Percentiles rank a stretch among this genome's conserved stretches.
Conservation (phyloP, 2,329 filamentous ascomycete species). For the Pyricularia sp. region DNA sequence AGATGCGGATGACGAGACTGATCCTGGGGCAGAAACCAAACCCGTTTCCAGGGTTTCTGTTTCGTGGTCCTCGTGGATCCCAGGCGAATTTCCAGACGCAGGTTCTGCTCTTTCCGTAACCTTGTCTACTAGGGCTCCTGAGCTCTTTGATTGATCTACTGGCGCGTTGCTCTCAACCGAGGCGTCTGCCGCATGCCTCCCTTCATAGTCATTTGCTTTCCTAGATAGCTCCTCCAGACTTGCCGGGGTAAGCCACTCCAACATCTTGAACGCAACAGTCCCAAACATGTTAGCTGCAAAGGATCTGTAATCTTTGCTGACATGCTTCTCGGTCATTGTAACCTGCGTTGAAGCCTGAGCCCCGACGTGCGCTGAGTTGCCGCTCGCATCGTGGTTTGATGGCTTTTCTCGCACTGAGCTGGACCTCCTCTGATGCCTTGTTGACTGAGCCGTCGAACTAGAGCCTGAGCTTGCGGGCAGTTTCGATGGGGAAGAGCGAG, state of each 20-base stretch:
- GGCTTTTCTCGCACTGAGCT: neutral
- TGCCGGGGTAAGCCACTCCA: conserved; percentile 59
- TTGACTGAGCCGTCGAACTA: neutral
- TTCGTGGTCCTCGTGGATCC: neutral
- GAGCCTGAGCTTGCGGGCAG: neutral
- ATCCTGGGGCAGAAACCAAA: neutral
- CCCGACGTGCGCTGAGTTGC: conserved; percentile 5
- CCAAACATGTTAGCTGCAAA: conserved; percentile 56
- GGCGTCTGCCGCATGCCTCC: neutral
- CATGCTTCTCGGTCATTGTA: conserved; percentile 33
- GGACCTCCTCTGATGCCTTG: conserved; percentile 3
- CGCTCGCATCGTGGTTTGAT: conserved; percentile 4
- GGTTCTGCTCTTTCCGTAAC: neutral
- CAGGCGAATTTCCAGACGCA: neutral
- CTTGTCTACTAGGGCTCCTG: neutral
- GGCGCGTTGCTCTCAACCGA: neutral
- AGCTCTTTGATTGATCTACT: neutral
- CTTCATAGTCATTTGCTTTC: conserved; percentile 16
- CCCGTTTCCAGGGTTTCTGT: neutral
- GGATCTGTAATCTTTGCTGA: conserved; percentile 47
- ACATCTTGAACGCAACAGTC: conserved; percentile 58
- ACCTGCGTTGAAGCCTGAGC: conserved; percentile 17
- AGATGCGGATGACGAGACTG: neutral
- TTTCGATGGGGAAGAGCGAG: conserved; percentile 1
- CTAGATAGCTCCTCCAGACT: conserved; percentile 40